Percentiles rank a stretch among this genome's conserved stretches.
phyloP scores from a whole-genome alignment of 179 eudicot species.

The Sideroxylon spinosum region DNA sequence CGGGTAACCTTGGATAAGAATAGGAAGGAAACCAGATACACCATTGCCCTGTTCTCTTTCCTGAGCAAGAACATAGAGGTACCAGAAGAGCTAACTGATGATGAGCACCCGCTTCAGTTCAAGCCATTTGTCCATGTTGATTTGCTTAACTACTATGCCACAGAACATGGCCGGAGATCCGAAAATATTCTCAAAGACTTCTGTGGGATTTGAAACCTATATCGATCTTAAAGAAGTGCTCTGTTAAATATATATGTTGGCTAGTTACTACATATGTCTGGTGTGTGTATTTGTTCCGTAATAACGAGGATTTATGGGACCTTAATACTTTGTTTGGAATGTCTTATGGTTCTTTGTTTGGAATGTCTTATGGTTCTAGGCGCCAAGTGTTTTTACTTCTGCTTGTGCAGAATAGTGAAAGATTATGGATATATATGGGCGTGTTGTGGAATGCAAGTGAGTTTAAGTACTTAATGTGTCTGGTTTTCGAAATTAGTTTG shows the following conservation, averaged over 20 bases:
- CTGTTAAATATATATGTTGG: not conserved
- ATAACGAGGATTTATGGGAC: not conserved
- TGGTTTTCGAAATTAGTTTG: not conserved
- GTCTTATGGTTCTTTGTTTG: no score
- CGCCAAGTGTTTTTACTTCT: not conserved
- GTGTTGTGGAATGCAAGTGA: not conserved
- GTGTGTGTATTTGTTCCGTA: not conserved
- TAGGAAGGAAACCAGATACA: constrained; percentile 32
- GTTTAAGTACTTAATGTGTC: no score
- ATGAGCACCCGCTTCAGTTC: constrained; percentile 27
- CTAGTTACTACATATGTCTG: no score
- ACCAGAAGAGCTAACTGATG: constrained; percentile 35
- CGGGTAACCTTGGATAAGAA: constrained; percentile 29
- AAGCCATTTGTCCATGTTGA: constrained; percentile 40
- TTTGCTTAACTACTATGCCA: constrained; percentile 33
- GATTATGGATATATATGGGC: not conserved
- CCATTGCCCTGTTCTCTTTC: constrained; percentile 32
- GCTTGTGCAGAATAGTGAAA: not conserved
- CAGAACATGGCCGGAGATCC: constrained; percentile 34
- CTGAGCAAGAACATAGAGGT: constrained; percentile 30
- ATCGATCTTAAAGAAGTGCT: not conserved
- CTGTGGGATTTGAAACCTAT: constrained; percentile 27
- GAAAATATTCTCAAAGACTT: constrained; percentile 37
- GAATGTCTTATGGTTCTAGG: not conserved
- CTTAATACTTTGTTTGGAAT: no score